Evolutionary conservation across 1,139 yeast genomes (phyloP).

Genomic region (Protomyces inundatus): DNA sequence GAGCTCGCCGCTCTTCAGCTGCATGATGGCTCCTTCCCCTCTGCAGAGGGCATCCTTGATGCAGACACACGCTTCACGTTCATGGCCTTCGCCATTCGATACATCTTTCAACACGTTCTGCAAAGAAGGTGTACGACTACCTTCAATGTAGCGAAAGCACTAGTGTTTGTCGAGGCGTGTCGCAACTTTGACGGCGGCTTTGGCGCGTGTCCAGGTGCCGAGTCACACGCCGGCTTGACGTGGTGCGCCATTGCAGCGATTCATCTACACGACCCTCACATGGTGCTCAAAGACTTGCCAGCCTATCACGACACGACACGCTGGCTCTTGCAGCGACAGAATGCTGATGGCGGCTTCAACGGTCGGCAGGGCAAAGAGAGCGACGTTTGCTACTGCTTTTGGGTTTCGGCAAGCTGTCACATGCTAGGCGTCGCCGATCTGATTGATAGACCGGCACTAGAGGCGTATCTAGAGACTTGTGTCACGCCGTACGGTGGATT

Average conservation of each 20-base stretch:
- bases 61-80: constrained; percentile 69
- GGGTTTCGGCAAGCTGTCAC: constrained; percentile 65
- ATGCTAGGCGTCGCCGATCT: constrained; percentile 41
- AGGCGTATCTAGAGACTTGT: constrained; percentile 50
- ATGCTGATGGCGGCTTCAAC: constrained; percentile 53
- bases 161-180: constrained; percentile 45
- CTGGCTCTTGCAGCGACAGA: constrained; percentile 56
- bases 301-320: constrained; percentile 45
- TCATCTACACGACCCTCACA: constrained; percentile 36
- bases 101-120: constrained; percentile 47
- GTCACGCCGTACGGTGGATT: constrained; percentile 79
- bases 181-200: constrained; percentile 65
- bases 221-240: constrained; percentile 83
- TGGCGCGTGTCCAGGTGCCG: constrained; percentile 49
- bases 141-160: constrained; percentile 45
- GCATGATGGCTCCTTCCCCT: constrained; percentile 19
- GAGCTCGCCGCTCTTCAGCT: constrained; percentile 45
- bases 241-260: constrained; percentile 77
- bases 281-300: constrained; percentile 33
- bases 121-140: constrained; percentile 39
- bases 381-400: constrained; percentile 90
- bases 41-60: constrained; percentile 52
- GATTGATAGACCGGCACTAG: constrained; percentile 43
- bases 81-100: constrained; percentile 62
- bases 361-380: constrained; percentile 81